Evolutionary conservation across 108 stramenopile genomes (phyloP), one percentile per base, ranked within the genome.

Genomic region (Skeletonema grethae): DNA sequence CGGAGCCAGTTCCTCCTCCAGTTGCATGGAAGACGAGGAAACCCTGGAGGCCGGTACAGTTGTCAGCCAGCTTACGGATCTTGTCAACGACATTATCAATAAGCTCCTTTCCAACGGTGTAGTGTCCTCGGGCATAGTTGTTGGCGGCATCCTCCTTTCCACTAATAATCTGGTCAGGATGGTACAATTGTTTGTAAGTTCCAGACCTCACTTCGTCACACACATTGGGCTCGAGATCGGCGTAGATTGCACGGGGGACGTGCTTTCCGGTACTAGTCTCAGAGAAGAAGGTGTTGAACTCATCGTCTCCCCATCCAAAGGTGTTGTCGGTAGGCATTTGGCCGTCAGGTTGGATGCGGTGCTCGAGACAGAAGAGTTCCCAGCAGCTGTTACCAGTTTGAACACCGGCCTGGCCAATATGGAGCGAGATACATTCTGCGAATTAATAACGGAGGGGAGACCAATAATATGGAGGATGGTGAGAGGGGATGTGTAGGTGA

Each of bases 121-220:
- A 99, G 90, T 99, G 98, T 68, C 98, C 98, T 84, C 97, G 97
- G 77, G 98, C 98, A 85, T 97, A 99, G 96, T 99, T 99, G 88
- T 99, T 99, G 75, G 97, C 98, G 32, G 98, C 98, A 77, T 98
- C 98, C 84, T 97, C 97, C 93, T 99, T 99, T 84, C 98, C 98
- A 79, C 87, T 93, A 84, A 99, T 98, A 85, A 99, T 97, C 84
- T 97, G 97, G 70, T 99, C 98, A 16, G 98, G 98, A 82, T 99
- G 98, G 95, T 98, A 99, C 22, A 99, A 90, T 82, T 90, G 82
- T 69, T 87, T 75, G 93, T 96, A 97, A 39, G 86, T 83, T 61
- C 95, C 94, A 63, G 85, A 69, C 68, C 97, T 91, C 69, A 97
- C 93, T 85, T 95, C 95, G 87, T 97, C 97, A 78, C 95, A 96